Evolutionary conservation across 208 protist genomes (phyloP).

Genomic region (Borovskyia barvae): DNA sequence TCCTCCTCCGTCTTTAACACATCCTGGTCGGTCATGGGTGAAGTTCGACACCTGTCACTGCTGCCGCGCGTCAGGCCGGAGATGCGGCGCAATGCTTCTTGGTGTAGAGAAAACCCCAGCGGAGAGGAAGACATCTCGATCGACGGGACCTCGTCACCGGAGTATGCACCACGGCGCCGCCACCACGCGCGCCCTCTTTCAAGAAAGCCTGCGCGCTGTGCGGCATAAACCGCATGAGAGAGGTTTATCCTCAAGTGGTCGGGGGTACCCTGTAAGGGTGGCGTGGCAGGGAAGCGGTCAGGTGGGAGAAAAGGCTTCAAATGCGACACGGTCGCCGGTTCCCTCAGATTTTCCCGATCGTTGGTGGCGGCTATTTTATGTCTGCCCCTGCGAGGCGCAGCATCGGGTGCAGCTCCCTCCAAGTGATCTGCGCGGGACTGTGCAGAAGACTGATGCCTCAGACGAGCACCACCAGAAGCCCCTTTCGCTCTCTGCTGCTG

Average conservation of each 20-base stretch:
- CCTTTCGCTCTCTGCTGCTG: too few species aligned
- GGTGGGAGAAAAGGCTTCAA: conserved; percentile 34
- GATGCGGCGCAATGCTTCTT: conserved; percentile 17
- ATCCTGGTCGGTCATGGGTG: background rate
- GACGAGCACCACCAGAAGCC: too few species aligned
- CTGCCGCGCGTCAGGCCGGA: conserved; percentile 1
- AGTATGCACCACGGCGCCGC: conserved; percentile 1
- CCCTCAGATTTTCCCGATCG: too few species aligned
- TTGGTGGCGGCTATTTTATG: too few species aligned
- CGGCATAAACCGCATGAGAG: conserved; percentile 19
- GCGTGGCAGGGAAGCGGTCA: conserved; percentile 27
- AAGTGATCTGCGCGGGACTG: too few species aligned
- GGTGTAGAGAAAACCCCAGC: too few species aligned
- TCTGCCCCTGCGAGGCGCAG: too few species aligned
- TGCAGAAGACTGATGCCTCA: too few species aligned
- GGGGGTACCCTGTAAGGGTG: conserved; percentile 11
- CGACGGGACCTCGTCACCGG: background rate
- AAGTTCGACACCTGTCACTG: background rate
- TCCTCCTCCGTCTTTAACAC: conserved; percentile 2
- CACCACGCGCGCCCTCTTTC: conserved; percentile 20
- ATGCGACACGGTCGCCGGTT: conserved; percentile 5
- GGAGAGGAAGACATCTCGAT: too few species aligned
- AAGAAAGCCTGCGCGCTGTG: conserved; percentile 11
- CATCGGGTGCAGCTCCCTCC: too few species aligned
- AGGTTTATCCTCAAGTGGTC: conserved; percentile 34